These are phyloP conservation scores for Mucor velutinosus DNA, from an alignment of 371 early-diverging fungal species.

Conservation along the genomic window DNA sequence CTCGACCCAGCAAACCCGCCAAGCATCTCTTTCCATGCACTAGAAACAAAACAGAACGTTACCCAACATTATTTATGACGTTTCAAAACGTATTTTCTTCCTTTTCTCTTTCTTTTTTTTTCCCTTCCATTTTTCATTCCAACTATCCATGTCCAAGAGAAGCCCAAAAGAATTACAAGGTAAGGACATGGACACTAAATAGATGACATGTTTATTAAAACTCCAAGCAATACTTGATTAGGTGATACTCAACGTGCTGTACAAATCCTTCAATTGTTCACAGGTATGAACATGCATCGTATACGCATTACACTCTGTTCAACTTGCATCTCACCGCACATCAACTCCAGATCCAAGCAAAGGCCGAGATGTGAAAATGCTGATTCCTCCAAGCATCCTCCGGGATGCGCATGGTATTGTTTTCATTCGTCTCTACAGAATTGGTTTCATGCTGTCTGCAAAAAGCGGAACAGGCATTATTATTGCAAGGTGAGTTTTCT, in stretches of 20 bases:
- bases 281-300: conserved; percentile 22
- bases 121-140: neutral
- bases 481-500: conserved; percentile 36
- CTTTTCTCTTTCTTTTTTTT: neutral
- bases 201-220: conserved; percentile 3
- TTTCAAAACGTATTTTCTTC: neutral
- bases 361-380: conserved; percentile 28
- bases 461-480: conserved; percentile 45
- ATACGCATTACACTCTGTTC: neutral
- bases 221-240: conserved; percentile 8
- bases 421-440: conserved; percentile 35
- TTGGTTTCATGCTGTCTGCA: conserved; percentile 37
- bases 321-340: neutral
- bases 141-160: neutral
- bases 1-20: neutral
- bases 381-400: conserved; percentile 37
- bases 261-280: conserved; percentile 36
- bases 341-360: conserved; percentile 12
- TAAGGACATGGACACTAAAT: neutral
- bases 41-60: neutral
- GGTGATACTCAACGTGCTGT: conserved; percentile 39
- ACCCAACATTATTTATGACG: conserved; percentile 1
- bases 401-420: conserved; percentile 43
- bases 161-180: neutral
- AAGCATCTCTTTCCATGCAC: neutral